phyloP scores from a whole-genome alignment of 176 grass and related monocot genomes.

The Zizania latifolia region DNA sequence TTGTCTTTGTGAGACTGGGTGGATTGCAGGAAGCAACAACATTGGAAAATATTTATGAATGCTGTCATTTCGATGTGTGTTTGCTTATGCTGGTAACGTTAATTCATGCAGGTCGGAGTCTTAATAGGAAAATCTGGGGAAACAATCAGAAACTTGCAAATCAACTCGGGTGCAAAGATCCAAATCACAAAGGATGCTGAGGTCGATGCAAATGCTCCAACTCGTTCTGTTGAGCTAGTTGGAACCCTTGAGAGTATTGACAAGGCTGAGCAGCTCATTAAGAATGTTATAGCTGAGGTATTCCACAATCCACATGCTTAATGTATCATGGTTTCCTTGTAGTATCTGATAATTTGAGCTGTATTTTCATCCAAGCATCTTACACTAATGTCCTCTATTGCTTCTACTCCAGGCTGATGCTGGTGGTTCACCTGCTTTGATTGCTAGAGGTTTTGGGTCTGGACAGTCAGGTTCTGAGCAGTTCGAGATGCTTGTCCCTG shows the following conservation, averaged over 20 bases:
- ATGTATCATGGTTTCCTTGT: neutral
- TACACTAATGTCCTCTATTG: neutral
- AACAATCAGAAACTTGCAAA: conserved; percentile 81
- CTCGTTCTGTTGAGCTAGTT: conserved; percentile 72
- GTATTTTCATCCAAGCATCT: neutral
- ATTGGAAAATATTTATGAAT: neutral
- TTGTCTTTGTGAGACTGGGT: neutral
- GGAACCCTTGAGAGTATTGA: conserved; percentile 62
- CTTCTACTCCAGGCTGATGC: conserved; percentile 61
- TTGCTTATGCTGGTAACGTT: neutral
- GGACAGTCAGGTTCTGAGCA: conserved; percentile 61
- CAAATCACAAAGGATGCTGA: conserved; percentile 88
- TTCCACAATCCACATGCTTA: neutral
- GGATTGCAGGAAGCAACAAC: neutral
- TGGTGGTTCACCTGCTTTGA: conserved; percentile 82
- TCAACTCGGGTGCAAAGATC: conserved; percentile 75
- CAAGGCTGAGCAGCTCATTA: conserved; percentile 81
- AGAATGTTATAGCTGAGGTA: conserved; percentile 80
- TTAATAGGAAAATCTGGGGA: conserved; percentile 90
- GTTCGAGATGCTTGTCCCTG: conserved; percentile 82
- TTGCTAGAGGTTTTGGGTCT: conserved; percentile 72
- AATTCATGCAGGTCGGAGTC: conserved; percentile 64
- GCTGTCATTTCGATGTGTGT: neutral
- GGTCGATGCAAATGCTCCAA: conserved; percentile 36
- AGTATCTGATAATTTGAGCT: neutral